Base-by-base conservation (phyloP, 2,329 filamentous ascomycete species). In the Claviceps spartinae region DNA sequence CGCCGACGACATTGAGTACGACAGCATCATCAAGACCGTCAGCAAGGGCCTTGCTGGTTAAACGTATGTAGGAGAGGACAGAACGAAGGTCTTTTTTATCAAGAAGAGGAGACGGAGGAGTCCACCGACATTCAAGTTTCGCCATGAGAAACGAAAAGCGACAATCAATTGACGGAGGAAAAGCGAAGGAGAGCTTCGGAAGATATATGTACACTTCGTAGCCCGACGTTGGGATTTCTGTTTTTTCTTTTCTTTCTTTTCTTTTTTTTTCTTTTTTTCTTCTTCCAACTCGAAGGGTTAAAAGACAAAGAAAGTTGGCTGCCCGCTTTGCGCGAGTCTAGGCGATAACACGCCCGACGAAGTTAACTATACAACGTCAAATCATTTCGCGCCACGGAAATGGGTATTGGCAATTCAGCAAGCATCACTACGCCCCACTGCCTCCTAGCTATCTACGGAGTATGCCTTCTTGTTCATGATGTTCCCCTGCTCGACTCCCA, bases 1-100 rank as follows among this genome's bases (percentile, higher is more conserved):
- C 69, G 70, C 73, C 60, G 85, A 88, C 69, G 86, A 91, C 69
- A 86, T 93, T 65, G 86, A 90, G 73, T 83, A 81, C 69, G 81
- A 86, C 58, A 77, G 74, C 63, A 76, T 91, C 65, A 72, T 88
- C 69, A 77, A 76, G 70, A 74, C 72, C 54, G 76, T 83, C 71
- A 81, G 76, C 77, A 81, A 83, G 76, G 75, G 78, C 62, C 66
- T 74, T 63, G 74, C 77, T 60, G 65, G 65, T 63, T 76, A 73
- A 69, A 59, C 30, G 1, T 20, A 11, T 22, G 1, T 13, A 14
- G 5, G 16, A 6, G 6, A 5, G n/a, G 11, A 37, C 14, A 18
- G 16, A 30, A 47, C 5, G 13, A 13, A 37, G 8, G 13, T 14
- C 26, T 11, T 47, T 37, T 47, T 20, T 20, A n/a, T 34, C 11